Conservation (phyloP, 805 yeast species). For the Myxozyma udenii region DNA sequence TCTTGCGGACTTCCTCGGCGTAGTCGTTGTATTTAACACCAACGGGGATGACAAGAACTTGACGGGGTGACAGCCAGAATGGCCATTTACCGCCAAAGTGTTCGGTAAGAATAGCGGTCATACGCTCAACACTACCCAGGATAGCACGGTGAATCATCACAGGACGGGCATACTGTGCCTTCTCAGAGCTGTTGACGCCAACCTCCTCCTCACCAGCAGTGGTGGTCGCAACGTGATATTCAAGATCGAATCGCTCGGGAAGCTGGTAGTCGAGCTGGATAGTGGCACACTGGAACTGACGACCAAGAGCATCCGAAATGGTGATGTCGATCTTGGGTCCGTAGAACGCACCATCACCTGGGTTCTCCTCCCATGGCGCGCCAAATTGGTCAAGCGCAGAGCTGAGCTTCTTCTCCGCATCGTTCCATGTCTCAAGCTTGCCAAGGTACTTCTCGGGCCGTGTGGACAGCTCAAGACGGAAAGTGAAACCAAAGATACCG, state of each 20-base stretch:
- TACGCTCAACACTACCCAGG: constrained; percentile 96
- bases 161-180: constrained; percentile 65
- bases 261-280: constrained; percentile 93
- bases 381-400: constrained; percentile 57
- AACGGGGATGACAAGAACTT: constrained; percentile 91
- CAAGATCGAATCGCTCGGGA: constrained; percentile 76
- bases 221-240: constrained; percentile 47
- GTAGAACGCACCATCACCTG: constrained; percentile 90
- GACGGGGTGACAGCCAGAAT: constrained; percentile 99
- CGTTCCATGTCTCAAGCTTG: constrained; percentile 68
- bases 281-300: constrained; percentile 91
- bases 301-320: constrained; percentile 73
- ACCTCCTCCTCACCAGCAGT: constrained; percentile 36
- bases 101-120: constrained; percentile 97
- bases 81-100: constrained; percentile 99
- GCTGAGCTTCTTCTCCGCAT: constrained; percentile 69
- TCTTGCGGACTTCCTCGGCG: constrained; percentile 69
- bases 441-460: constrained; percentile 84
- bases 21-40: constrained; percentile 90
- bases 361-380: constrained; percentile 64
- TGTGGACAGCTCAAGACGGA: constrained; percentile 72
- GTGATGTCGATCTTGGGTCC: constrained; percentile 73
- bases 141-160: constrained; percentile 99
- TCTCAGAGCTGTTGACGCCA: constrained; percentile 40
- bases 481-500: constrained; percentile 60